Conservation (phyloP, 768 basidiomycete species). For the Boletus edulis region DNA sequence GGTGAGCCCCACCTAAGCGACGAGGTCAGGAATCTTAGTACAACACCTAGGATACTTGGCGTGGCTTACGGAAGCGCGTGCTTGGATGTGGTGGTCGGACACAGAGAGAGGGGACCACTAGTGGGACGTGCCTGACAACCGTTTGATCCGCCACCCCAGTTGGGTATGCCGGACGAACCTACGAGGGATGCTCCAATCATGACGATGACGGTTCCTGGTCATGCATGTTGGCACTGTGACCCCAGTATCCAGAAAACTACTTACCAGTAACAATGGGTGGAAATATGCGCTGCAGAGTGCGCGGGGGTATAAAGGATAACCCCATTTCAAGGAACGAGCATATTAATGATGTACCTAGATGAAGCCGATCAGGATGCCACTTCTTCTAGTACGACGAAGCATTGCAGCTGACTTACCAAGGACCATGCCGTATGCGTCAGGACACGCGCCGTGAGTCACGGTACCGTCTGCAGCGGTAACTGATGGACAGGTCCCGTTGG, state of each 20-base stretch:
- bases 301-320: slow-evolving; percentile 70
- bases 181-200: slow-evolving; percentile 79
- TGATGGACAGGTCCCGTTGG: slow-evolving; percentile 72
- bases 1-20: slow-evolving; percentile 71
- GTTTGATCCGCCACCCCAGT: slow-evolving; percentile 87
- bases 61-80: slow-evolving; percentile 57
- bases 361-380: background rate
- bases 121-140: slow-evolving; percentile 60
- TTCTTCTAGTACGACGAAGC: background rate
- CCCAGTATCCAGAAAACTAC: background rate
- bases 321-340: slow-evolving; percentile 81
- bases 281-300: slow-evolving; percentile 62
- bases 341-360: slow-evolving; percentile 66
- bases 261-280: slow-evolving; percentile 77
- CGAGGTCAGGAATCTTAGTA: background rate
- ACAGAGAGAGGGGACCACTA: slow-evolving; percentile 66
- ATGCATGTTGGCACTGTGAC: background rate
- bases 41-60: background rate
- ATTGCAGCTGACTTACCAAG: slow-evolving; percentile 44
- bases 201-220: slow-evolving; percentile 68
- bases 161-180: slow-evolving; percentile 67
- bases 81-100: slow-evolving; percentile 70
- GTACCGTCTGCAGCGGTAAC: slow-evolving; percentile 56
- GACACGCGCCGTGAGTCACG: slow-evolving; percentile 58
- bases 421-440: slow-evolving; percentile 77